These are phyloP conservation scores for Licmophora abbreviata DNA, from an alignment of 108 stramenopile genomes.

Conservation along the genomic window DNA sequence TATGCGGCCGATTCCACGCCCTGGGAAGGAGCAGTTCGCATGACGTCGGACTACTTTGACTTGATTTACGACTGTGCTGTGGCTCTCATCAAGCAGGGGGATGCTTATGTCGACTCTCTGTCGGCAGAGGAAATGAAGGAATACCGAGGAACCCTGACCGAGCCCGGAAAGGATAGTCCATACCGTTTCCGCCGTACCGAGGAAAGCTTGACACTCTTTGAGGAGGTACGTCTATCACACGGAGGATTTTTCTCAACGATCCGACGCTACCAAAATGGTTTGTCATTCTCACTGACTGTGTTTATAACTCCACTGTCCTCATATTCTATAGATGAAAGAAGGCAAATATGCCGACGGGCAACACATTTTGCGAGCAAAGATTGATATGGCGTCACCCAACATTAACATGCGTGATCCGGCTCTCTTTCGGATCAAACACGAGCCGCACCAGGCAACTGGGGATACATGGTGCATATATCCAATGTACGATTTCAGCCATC, in stretches of 20 bases:
- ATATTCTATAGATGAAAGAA: slow-evolving; percentile 45
- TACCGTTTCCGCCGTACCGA: slow-evolving; percentile 49
- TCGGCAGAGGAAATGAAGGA: slow-evolving; percentile 84
- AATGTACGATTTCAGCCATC: slow-evolving; percentile 93
- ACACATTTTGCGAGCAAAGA: slow-evolving; percentile 83
- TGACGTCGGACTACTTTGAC: slow-evolving; percentile 82
- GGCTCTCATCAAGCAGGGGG: slow-evolving; percentile 57
- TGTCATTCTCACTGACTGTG: neutral
- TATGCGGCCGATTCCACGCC: slow-evolving; percentile 29
- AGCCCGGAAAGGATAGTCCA: slow-evolving; percentile 80
- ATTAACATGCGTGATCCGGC: slow-evolving; percentile 90
- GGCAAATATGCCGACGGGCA: slow-evolving; percentile 65
- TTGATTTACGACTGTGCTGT: slow-evolving; percentile 79
- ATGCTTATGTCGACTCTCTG: slow-evolving; percentile 84
- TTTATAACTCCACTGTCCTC: neutral
- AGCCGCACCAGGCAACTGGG: slow-evolving; percentile 82
- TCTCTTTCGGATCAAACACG: slow-evolving; percentile 86
- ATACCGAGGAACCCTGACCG: slow-evolving; percentile 77
- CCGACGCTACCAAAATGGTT: neutral
- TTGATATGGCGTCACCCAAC: slow-evolving; percentile 88
- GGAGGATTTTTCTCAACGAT: neutral
- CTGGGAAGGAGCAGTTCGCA: slow-evolving; percentile 66
- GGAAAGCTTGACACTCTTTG: slow-evolving; percentile 76
- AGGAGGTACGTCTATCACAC: slow-evolving; percentile 30
- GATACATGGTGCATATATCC: slow-evolving; percentile 90